Base-by-base conservation (phyloP, 1,139 yeast species). In the Geotrichum macrosporum region DNA sequence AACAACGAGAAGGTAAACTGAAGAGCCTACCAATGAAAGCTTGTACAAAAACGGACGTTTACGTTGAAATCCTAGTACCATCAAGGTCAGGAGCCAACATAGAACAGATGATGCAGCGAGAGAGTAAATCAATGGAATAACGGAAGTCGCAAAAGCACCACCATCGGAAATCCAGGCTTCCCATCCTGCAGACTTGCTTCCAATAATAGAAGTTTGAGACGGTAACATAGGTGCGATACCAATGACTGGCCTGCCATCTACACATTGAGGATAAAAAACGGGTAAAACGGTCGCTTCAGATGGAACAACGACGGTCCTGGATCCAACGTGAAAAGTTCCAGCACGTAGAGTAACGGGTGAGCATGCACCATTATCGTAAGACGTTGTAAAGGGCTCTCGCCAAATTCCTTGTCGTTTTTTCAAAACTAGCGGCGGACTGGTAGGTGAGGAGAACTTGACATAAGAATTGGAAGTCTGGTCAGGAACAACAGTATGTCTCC, bases 31-130 rank as follows among this genome's bases (percentile, higher is more conserved):
- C 30, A 54, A 44, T 9, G 57, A 50, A 44, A 64, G 58, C 47
- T 55, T 60, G 46, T 54, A 68, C 47, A 58, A 61, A 19, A 59
- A 62, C 53, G 72, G 80, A 50, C 76, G 69, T 10, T 78, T 75
- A 55, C 72, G 78, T 61, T 77, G 80, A 12, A 53, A 58, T 22
- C 49, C 56, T 24, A 53, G 37, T 16, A 82, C 78, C 45, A 82
- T 74, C 4, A 83, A 63, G 1, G 88, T 79, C 27, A 84, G 64
- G 53, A 80, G 78, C 67, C 82, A 70, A 6, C 83, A 77, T 10
- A 82, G 73, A 15, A 81, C 82, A 15, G 84, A 78, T 62, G 81
- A 80, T 1, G 80, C 75, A 5, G 86, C 74, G 21, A 83, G 63
- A 0, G 84, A 75, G 58, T 80, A 79, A 1, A 82, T 66, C 30